These are phyloP conservation scores for Baudoinia panamericana DNA, from an alignment of 495 filamentous ascomycete genomes.

Conservation along the genomic window DNA sequence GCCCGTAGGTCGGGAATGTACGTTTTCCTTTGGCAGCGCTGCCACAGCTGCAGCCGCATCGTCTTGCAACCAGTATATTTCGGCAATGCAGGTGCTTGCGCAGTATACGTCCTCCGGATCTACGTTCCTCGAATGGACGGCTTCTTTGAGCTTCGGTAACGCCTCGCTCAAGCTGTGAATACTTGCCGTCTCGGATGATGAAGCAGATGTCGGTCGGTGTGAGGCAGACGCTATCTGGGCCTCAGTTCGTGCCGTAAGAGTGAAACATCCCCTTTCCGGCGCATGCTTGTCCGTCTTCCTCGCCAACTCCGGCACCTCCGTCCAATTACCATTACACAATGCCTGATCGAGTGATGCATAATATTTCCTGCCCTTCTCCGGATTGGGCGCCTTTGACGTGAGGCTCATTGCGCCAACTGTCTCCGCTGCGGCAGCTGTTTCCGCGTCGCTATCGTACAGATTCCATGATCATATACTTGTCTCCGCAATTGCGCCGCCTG, in stretches of 20 bases:
- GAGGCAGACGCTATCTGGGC: conserved; percentile 29
- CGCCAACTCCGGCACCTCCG: conserved; percentile 74
- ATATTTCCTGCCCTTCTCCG: conserved; percentile 67
- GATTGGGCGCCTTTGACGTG: conserved; percentile 18
- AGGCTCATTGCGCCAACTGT: conserved; percentile 6
- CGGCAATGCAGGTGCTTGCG: conserved; percentile 65
- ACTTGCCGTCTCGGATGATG: conserved; percentile 34
- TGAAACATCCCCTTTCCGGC: conserved; percentile 71
- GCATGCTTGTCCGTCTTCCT: conserved; percentile 91
- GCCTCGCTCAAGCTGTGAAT: conserved; percentile 42
- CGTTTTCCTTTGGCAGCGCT: conserved; percentile 35
- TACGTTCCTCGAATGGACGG: conserved; percentile 47
- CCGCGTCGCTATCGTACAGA: not conserved
- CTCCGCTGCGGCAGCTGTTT: not conserved
- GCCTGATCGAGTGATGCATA: conserved; percentile 68
- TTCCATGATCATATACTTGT: too few species aligned
- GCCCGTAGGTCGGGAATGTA: conserved; percentile 1
- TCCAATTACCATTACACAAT: conserved; percentile 78
- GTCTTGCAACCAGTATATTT: conserved; percentile 55
- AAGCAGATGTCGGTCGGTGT: conserved; percentile 22
- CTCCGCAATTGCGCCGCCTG: too few species aligned
- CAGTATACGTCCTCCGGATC: conserved; percentile 61
- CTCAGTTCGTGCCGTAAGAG: conserved; percentile 63
- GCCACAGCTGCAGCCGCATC: conserved; percentile 42
- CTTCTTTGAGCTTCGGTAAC: conserved; percentile 45